Conservation (phyloP, 176 grass and related monocot genomes). For the Triticum monococcum region DNA sequence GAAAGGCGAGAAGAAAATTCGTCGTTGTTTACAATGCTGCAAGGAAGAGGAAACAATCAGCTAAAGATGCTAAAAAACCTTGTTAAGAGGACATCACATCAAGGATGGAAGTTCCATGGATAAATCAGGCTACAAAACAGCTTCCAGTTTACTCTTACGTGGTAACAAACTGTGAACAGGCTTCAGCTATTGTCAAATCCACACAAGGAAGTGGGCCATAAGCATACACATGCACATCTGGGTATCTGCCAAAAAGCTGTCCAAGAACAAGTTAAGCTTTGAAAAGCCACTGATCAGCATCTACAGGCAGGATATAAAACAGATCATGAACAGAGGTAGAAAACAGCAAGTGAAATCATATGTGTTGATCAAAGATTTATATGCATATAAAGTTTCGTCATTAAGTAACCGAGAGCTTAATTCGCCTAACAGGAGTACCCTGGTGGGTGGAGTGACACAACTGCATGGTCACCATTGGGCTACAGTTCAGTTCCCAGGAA, state of each 20-base stretch:
- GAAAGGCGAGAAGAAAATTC: slow-evolving; percentile 91
- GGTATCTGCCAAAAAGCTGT: slow-evolving; percentile 78
- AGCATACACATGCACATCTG: slow-evolving; percentile 91
- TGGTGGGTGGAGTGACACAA: too few relatives aligned
- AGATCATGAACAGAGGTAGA: slow-evolving; percentile 20
- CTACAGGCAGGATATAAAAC: not conserved
- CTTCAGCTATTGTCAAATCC: slow-evolving; percentile 83
- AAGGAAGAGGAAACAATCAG: slow-evolving; percentile 32
- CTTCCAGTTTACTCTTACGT: slow-evolving; percentile 46
- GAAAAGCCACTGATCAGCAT: slow-evolving; percentile 31
- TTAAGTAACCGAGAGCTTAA: not conserved
- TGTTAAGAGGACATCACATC: slow-evolving; percentile 1
- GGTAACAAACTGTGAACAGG: slow-evolving; percentile 88
- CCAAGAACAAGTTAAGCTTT: slow-evolving; percentile 29
- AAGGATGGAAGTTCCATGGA: slow-evolving; percentile 20
- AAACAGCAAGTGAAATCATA: not conserved
- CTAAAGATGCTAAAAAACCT: slow-evolving; percentile 21
- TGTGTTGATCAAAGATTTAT: not conserved
- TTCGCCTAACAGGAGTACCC: not conserved
- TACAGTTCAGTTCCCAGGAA: not conserved
- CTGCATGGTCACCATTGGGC: not conserved
- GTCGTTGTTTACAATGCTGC: slow-evolving; percentile 78
- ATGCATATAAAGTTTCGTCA: slow-evolving; percentile 1
- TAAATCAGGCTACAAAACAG: not conserved
- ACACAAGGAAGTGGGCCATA: slow-evolving; percentile 92